Evolutionary conservation across 495 filamentous ascomycete species (phyloP).

Genomic region (Cercophora newfieldiana): DNA sequence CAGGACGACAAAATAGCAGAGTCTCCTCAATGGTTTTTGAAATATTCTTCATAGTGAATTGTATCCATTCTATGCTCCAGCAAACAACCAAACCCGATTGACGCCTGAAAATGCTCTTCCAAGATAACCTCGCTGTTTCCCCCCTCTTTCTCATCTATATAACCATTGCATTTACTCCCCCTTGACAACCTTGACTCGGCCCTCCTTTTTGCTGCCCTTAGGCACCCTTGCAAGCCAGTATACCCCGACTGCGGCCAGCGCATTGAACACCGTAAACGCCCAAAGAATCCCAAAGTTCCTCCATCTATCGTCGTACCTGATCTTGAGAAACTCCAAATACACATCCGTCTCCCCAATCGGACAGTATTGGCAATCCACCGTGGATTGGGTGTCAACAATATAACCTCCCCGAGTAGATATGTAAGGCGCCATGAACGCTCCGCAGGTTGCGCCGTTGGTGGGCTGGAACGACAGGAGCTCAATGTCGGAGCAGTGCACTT

Average conservation of each 20-base stretch:
- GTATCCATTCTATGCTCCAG: no score
- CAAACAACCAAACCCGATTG: no score
- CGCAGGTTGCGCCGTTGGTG: neutral
- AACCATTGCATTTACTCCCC: no score
- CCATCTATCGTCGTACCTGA: conserved; percentile 46
- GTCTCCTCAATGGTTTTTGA: no score
- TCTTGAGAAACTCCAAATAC: conserved; percentile 42
- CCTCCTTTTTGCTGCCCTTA: conserved; percentile 7
- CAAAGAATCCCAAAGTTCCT: conserved; percentile 51
- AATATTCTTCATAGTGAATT: no score
- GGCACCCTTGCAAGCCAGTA: conserved; percentile 52
- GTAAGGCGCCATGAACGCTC: conserved; percentile 21
- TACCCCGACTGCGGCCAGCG: conserved; percentile 44
- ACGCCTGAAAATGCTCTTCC: no score
- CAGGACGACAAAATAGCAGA: no score
- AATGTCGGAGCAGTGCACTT: neutral
- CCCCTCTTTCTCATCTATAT: neutral
- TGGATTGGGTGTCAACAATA: conserved; percentile 32
- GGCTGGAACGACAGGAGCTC: conserved; percentile 3
- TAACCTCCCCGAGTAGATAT: conserved; percentile 28
- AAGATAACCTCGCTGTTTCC: no score
- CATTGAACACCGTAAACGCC: conserved; percentile 53
- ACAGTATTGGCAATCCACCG: conserved; percentile 45
- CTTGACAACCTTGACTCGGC: neutral
- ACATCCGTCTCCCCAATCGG: conserved; percentile 44